phyloP scores from a whole-genome alignment of 345 rosid species.

The Citrus maxima region DNA sequence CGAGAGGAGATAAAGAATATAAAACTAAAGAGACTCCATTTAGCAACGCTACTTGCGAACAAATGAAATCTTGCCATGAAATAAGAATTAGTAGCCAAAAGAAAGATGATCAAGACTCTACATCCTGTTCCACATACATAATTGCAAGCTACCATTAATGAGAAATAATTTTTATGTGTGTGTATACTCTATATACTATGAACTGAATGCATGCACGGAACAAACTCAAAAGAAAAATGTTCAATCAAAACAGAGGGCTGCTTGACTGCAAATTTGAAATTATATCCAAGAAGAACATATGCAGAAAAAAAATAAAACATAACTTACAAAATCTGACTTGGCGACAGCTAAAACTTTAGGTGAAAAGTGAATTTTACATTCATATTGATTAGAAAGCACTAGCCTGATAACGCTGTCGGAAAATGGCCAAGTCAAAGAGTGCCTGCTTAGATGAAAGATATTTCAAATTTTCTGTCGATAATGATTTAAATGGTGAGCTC shows the following conservation, averaged over 20 bases:
- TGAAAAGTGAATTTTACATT: neutral
- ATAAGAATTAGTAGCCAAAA: neutral
- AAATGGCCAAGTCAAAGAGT: slow-evolving; percentile 81
- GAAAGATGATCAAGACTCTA: neutral
- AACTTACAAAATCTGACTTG: neutral
- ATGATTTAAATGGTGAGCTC: slow-evolving; percentile 73
- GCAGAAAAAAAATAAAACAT: neutral
- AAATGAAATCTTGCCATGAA: neutral
- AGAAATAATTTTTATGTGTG: neutral
- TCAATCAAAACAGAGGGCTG: neutral
- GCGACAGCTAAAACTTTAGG: neutral
- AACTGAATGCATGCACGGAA: neutral
- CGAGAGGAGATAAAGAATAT: neutral
- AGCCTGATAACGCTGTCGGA: slow-evolving; percentile 83
- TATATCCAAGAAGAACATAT: neutral
- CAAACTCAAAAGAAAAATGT: neutral
- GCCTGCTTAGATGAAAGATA: slow-evolving; percentile 93
- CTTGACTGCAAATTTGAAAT: neutral
- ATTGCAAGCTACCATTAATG: neutral
- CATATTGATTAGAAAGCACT: neutral
- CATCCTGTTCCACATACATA: neutral
- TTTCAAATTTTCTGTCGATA: slow-evolving; percentile 65
- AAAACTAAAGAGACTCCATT: neutral
- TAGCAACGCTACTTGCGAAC: neutral
- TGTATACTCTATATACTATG: neutral